These are phyloP conservation scores for Anisodus tanguticus DNA, from an alignment of 257 asterid species.

Conservation along the genomic window DNA sequence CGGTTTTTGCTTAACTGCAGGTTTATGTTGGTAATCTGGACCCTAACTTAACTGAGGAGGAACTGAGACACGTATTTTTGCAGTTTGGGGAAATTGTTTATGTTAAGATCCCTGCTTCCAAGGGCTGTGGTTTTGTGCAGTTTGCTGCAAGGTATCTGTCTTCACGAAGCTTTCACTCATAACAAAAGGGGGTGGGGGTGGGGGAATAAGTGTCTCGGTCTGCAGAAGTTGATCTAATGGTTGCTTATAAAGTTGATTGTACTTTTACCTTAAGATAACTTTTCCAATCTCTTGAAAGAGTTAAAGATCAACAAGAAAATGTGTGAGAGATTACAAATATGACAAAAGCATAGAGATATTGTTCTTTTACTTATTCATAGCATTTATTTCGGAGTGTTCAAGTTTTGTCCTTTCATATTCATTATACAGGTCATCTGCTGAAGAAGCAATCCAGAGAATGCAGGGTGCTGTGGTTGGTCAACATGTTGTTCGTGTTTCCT, in stretches of 20 bases:
- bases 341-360: not conserved
- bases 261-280: not conserved
- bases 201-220: not conserved
- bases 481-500: conserved; percentile 88
- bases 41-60: conserved; percentile 79
- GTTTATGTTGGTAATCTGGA: conserved; percentile 88
- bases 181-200: not conserved
- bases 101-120: conserved; percentile 83
- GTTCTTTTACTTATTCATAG: conserved; percentile 17
- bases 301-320: not conserved
- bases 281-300: conserved; percentile 4
- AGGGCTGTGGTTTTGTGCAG: conserved; percentile 95
- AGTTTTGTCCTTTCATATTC: conserved; percentile 32
- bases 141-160: conserved; percentile 67
- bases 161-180: conserved; percentile 25
- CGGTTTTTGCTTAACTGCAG: conserved; percentile 49
- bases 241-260: conserved; percentile 6
- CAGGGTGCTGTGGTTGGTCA: conserved; percentile 88
- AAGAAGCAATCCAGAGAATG: conserved; percentile 95
- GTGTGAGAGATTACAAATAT: not conserved
- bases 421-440: conserved; percentile 71
- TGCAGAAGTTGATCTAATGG: not conserved
- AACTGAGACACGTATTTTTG: conserved; percentile 73
- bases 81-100: conserved; percentile 86
- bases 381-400: conserved; percentile 17